A percentile compares a stretch with the other conserved stretches of the same genome.
Evolutionary conservation across 2,329 filamentous ascomycete species (phyloP).

Genomic region (Fusarium sp.): DNA sequence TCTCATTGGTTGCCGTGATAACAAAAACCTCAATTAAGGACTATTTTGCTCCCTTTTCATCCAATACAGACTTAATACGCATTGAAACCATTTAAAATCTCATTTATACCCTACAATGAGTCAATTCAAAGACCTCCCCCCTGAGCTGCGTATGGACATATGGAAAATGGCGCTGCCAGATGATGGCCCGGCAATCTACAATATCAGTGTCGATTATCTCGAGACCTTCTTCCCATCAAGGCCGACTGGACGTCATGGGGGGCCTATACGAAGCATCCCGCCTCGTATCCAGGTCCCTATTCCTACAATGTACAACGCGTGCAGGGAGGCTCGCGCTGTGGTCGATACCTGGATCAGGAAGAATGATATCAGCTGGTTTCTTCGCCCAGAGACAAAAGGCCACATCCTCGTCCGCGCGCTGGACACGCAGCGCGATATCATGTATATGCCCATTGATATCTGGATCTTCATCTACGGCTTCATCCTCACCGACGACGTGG

Average conservation of each 20-base stretch:
- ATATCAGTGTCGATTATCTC: too few relatives aligned
- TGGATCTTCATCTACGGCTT: neutral
- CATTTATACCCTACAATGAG: neutral
- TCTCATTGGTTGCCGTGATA: neutral
- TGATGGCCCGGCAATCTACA: neutral
- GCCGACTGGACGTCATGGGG: too few relatives aligned
- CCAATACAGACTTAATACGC: neutral
- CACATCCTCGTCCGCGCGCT: neutral
- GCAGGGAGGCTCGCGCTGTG: too few relatives aligned
- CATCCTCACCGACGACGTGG: neutral
- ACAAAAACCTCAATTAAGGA: neutral
- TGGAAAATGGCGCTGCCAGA: neutral
- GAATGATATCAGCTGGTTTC: neutral
- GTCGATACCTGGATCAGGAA: too few relatives aligned
- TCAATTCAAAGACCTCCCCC: neutral
- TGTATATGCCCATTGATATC: neutral
- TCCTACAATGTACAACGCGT: too few relatives aligned
- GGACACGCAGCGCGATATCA: conserved; percentile 1
- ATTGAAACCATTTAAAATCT: neutral
- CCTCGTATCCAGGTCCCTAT: too few relatives aligned
- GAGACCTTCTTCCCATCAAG: too few relatives aligned
- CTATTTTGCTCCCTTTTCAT: too few relatives aligned
- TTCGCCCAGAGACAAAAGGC: neutral
- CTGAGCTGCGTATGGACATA: neutral
- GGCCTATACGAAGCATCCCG: too few relatives aligned